A percentile compares a stretch with the other conserved stretches of the same genome.
phyloP scores from a whole-genome alignment of 2,329 filamentous ascomycete species.

The Talaromyces amestolkiae region DNA sequence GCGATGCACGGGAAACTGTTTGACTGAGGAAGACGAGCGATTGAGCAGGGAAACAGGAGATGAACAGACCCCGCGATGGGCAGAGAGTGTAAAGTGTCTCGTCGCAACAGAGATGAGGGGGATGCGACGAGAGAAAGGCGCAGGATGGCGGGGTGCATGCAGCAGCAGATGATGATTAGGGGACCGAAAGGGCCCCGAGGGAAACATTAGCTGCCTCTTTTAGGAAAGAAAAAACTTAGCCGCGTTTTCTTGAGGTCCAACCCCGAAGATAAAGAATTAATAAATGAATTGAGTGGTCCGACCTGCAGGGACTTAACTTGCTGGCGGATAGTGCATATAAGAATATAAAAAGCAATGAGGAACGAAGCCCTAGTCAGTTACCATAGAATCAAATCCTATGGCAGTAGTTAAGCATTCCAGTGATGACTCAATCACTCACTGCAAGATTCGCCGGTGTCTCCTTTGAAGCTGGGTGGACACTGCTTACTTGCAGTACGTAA shows the following conservation, averaged over 20 bases:
- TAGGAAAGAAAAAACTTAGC: conserved; percentile 9
- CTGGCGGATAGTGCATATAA: too few species aligned
- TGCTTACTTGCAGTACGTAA: background rate
- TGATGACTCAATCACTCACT: background rate
- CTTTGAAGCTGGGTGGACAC: conserved; percentile 3
- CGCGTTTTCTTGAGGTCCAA: conserved; percentile 1
- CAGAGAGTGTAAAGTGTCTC: conserved; percentile 10
- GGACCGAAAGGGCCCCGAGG: conserved; percentile 16
- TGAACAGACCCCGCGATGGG: conserved; percentile 7
- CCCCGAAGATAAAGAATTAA: background rate
- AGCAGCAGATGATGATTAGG: conserved; percentile 10
- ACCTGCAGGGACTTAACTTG: background rate
- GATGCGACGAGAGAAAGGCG: conserved; percentile 10
- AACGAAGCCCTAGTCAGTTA: background rate
- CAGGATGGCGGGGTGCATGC: conserved; percentile 19
- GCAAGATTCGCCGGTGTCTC: background rate
- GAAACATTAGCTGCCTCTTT: conserved; percentile 20
- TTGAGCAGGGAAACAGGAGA: background rate
- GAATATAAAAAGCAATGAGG: background rate
- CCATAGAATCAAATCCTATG: background rate
- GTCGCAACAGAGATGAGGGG: conserved; percentile 6
- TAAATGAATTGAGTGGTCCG: background rate
- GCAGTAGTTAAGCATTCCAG: background rate
- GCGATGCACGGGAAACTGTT: background rate
- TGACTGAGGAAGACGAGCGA: background rate